Evolutionary conservation across 768 basidiomycete species (phyloP), one percentile per base, ranked within the genome.

Genomic region (Leccinum boreale): DNA sequence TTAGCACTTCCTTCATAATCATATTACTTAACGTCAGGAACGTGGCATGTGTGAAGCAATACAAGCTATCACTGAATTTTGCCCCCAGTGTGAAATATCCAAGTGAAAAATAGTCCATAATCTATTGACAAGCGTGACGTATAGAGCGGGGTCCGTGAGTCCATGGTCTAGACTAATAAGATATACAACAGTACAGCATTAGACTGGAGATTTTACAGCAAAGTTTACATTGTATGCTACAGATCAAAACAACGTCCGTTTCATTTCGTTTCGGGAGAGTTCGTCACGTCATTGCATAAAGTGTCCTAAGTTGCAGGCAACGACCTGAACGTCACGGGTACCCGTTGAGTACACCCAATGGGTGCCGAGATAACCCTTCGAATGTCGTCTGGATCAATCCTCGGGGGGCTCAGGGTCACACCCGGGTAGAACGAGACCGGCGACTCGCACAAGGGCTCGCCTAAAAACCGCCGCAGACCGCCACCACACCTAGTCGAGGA

Each of bases 391-490:
- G 53, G 42, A 21, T 44, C 42, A 14, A 15, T 39, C 45, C 15
- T 53, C 60, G 5, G 42, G 42, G 42, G 42, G 42, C 42, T 44
- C 42, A 42, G 39, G n/a, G 39, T 9, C 39, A 19, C 42, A 11
- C 42, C 42, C 5, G 42, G 17, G 19, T 21, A 19, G 14, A 68
- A 59, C 59, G 52, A 23, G 5, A 65, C 63, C 31, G 67, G 67
- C 3, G 67, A 68, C 14, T 70, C 68, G n/a, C 67, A 70, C 3
- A 63, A 12, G 0, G 64, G 57, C 33, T 50, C 36, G 53, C 50
- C 55, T 14, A 65, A 58, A 28, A 50, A 53, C 19, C 26, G 39
- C 50, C 47, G 11, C 39, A 5, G 45, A 31, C 53, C 47, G 19
- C 36, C 54, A 23, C 53, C 50, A n/a, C 44, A 52, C 51, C 42